Evolutionary conservation across 2,329 filamentous ascomycete genomes (phyloP).

Genomic region (Sordariomycetes sp.): DNA sequence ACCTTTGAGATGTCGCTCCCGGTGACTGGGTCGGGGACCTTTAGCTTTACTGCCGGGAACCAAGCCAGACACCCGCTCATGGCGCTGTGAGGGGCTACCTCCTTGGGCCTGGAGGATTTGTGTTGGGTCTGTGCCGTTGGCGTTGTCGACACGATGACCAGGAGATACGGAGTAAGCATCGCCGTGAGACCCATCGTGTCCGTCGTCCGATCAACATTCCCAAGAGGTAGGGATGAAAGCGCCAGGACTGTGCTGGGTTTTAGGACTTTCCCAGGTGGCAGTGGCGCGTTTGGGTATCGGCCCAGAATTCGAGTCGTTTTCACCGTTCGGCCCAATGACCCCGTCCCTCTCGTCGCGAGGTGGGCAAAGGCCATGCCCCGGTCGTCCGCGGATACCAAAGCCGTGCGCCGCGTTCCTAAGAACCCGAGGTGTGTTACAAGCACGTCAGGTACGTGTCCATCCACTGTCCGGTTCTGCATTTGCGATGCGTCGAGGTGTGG

Average conservation of each 20-base stretch:
- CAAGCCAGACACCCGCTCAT: conserved; percentile 91
- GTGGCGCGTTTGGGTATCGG: conserved; percentile 64
- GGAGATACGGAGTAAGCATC: conserved; percentile 85
- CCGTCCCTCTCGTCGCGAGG: conserved; percentile 80
- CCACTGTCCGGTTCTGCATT: conserved; percentile 49
- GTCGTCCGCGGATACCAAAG: conserved; percentile 88
- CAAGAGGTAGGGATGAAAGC: conserved; percentile 79
- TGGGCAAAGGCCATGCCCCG: conserved; percentile 97
- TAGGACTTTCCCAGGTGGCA: conserved; percentile 49
- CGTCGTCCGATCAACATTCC: conserved; percentile 83
- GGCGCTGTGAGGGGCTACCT: conserved; percentile 76
- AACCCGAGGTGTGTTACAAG: conserved; percentile 88
- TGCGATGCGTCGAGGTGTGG: conserved; percentile 58
- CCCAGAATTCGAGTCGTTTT: conserved; percentile 86
- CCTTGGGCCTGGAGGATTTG: conserved; percentile 82
- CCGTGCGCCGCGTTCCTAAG: conserved; percentile 82
- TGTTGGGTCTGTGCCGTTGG: conserved; percentile 93
- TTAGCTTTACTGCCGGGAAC: conserved; percentile 93
- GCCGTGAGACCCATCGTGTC: conserved; percentile 85
- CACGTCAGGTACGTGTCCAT: conserved; percentile 71
- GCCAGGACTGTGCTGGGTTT: conserved; percentile 93
- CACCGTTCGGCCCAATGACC: conserved; percentile 70
- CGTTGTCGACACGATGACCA: conserved; percentile 95
- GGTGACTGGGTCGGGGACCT: conserved; percentile 54
- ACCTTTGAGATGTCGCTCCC: conserved; percentile 61